A percentile compares a stretch with the other conserved stretches of the same genome.
phyloP scores from a whole-genome alignment of 202 grass and related monocot species.

The Carex sylvatica region DNA sequence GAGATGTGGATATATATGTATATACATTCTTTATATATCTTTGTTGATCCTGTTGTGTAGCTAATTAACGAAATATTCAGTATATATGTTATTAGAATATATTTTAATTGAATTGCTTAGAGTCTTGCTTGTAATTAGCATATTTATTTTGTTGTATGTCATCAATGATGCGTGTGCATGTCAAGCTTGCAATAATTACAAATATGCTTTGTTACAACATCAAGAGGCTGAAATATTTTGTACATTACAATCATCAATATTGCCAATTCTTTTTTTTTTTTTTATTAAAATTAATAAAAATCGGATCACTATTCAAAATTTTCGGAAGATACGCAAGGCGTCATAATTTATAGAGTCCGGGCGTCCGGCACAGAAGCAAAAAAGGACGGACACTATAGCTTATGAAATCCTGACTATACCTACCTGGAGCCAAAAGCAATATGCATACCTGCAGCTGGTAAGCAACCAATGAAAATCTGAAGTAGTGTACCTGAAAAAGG shows the following conservation, averaged over 20 bases:
- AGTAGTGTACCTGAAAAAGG: too few relatives aligned
- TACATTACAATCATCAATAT: neutral
- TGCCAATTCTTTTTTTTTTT: too few relatives aligned
- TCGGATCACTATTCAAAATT: too few relatives aligned
- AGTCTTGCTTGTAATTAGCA: slow-evolving; percentile 1
- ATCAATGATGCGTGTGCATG: neutral
- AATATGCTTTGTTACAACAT: neutral
- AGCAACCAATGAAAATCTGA: too few relatives aligned
- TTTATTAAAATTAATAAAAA: too few relatives aligned
- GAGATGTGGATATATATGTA: neutral
- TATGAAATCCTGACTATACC: too few relatives aligned
- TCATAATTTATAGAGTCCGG: too few relatives aligned
- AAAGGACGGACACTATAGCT: too few relatives aligned
- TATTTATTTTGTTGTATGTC: neutral
- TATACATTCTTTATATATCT: neutral
- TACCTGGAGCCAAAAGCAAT: too few relatives aligned
- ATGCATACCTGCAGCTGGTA: too few relatives aligned
- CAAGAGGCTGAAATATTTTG: neutral
- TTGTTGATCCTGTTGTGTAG: neutral
- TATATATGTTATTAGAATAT: neutral
- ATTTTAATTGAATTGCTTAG: neutral
- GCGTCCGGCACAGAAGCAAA: too few relatives aligned
- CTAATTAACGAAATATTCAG: neutral
- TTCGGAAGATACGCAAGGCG: too few relatives aligned
- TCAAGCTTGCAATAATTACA: neutral